Percentiles rank a stretch among this genome's conserved stretches.
These are phyloP conservation scores for Paecilomyces dactylethromorphus DNA, from an alignment of 2,329 filamentous ascomycete species.

Conservation along the genomic window DNA sequence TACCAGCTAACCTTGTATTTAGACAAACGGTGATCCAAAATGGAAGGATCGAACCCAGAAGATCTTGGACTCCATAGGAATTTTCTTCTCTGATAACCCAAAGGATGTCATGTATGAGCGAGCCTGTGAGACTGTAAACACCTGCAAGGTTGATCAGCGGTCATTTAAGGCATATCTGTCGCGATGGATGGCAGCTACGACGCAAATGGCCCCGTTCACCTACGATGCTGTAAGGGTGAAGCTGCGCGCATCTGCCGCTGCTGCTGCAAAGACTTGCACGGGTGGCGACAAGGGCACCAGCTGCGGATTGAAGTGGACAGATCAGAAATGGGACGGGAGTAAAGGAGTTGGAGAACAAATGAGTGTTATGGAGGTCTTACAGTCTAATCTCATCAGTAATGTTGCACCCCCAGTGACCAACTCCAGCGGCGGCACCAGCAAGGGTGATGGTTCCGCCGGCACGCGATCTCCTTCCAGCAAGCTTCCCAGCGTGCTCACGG, in stretches of 20 bases:
- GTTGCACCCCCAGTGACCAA: slow-evolving; percentile 24
- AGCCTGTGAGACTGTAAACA: slow-evolving; percentile 50
- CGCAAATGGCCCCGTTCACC: slow-evolving; percentile 54
- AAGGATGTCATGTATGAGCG: slow-evolving; percentile 49
- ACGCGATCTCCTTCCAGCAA: slow-evolving; percentile 11
- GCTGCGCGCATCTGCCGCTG: slow-evolving; percentile 46
- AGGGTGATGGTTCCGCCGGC: slow-evolving; percentile 19
- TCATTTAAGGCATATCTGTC: slow-evolving; percentile 61
- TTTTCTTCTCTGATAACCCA: slow-evolving; percentile 7
- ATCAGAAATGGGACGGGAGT: slow-evolving; percentile 27
- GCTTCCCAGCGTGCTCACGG: slow-evolving; percentile 5
- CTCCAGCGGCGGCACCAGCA: slow-evolving; percentile 24
- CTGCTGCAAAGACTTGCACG: slow-evolving; percentile 49
- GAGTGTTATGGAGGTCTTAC: slow-evolving; percentile 29
- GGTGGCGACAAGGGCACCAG: slow-evolving; percentile 35
- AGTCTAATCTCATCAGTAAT: slow-evolving; percentile 23
- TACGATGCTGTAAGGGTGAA: slow-evolving; percentile 45
- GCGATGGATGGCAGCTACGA: slow-evolving; percentile 55
- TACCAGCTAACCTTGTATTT: background rate
- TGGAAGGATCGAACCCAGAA: slow-evolving; percentile 7
- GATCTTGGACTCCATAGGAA: slow-evolving; percentile 6
- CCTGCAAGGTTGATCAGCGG: slow-evolving; percentile 57
- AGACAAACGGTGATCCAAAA: slow-evolving; percentile 20
- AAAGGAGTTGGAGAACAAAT: slow-evolving; percentile 36
- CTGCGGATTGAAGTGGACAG: slow-evolving; percentile 38